Evolutionary conservation across 371 early-diverging fungal species (phyloP), one percentile per base, ranked within the genome.

Genomic region (Homolaphlyctis polyrhiza): DNA sequence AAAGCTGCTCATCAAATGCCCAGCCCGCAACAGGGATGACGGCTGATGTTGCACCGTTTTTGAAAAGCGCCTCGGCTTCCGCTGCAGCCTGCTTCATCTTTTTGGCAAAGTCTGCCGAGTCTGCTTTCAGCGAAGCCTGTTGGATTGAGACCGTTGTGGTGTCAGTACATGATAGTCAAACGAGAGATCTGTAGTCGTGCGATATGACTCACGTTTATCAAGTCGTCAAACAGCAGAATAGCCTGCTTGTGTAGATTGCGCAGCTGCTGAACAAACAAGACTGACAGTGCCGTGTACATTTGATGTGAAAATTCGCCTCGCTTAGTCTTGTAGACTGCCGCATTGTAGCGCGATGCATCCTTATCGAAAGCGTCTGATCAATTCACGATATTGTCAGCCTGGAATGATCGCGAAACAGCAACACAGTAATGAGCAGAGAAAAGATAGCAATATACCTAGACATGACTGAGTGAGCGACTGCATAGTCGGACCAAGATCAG

Each of bases 301-400:
- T 89, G 89, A 52, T 72, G 77, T 57, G 87, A 66, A 77, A 95
- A 86, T 18, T 95, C 96, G 0, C 45, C 50, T 32, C 94, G 88
- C 79, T 95, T 95, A 64, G 87, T 87, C 60, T 86, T 71, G 73
- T 94, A 98, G 23, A 96, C 96, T 1, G 81, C 88, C n/a, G 84
- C 68, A 65, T 94, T 88, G 70, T 98, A 98, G 52, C 98, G 86
- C 13, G 89, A 87, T 0, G 95, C 98, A 58, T 89, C 90, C 64
- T 84, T 87, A 69, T 96, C 96, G 71, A 96, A 97, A 1, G 64
- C 55, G 3, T 28, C 77, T 70, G 62, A 47, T 58, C 4, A 35
- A 21, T 27, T n/a, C n/a, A n/a, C n/a, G n/a, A n/a, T n/a, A n/a
- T n/a, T n/a, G n/a, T n/a, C n/a, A n/a, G n/a, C n/a, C n/a, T n/a